Base-by-base conservation (phyloP, 2,329 filamentous ascomycete genomes). In the Trichoderma aggressivum region DNA sequence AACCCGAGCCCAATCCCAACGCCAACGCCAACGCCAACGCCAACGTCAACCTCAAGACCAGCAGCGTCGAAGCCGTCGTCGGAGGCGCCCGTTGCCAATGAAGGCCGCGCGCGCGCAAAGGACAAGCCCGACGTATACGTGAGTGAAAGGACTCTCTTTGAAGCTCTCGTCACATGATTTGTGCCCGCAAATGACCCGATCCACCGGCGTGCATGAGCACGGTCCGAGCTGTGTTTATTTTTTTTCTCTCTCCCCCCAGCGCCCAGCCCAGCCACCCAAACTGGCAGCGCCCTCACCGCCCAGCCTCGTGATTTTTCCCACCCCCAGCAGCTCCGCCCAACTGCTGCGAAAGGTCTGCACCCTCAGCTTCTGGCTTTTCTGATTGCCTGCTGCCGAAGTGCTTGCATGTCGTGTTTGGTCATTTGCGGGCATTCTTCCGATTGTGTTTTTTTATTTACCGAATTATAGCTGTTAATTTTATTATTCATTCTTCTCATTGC, bases 111-210 rank as follows among this genome's bases (percentile, higher is more conserved):
- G 83, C 92, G 93, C 81, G 85, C 91, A 80, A 91, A 90, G 85
- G 92, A 91, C 84, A 97, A 97, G 93, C 87, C 93, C 81, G 93
- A 97, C 86, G 91, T 97, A 84, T 97, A 92, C 85, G 94, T 97
- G 89, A 91, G 94, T 72, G 61, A 72, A 34, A 55, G n/a, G 55
- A 65, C 92, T 68, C 47, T 92, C 68, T 50, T 76, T 75, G 71
- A 73, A 74, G 72, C 74, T 68, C 50, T 43, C 65, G 47, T 67
- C 62, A 58, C 63, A 70, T 72, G 65, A 71, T 68, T 50, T 36
- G 56, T 69, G 66, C 66, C 55, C 66, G 66, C 66, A 69, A 50
- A 69, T 69, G 66, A 61, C 56, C 66, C 28, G 39, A 53, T 58
- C 64, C 60, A 60, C 53, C 65, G 47, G 65, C 55, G 55, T 60